Base-by-base conservation (phyloP, 1,139 yeast genomes). In the Debaryomyces robertsiae region DNA sequence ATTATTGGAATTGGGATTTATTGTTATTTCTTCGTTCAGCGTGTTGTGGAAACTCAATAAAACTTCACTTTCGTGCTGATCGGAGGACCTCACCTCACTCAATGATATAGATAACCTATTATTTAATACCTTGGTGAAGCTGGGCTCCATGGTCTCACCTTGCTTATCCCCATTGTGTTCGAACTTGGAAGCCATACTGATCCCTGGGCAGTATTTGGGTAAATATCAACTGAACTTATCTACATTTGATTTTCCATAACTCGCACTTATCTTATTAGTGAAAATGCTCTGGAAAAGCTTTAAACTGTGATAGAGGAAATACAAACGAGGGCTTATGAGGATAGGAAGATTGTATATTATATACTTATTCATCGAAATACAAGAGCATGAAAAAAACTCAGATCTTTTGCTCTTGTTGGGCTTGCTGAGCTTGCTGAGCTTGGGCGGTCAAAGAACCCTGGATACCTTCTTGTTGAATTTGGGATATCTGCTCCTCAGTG, bases 391-490 rank as follows among this genome's bases (percentile, higher is more conserved):
- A 19, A 7, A 7, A 6, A 19, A 19, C 22, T 19, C 22, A 19
- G 7, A 5, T 19, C 22, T 19, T 19, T 19, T 19, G 22, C 27
- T 33, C 36, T 11, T 15, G 30, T 15, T 33, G 17, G n/a, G 36
- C 5, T 33, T 33, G 36, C 32, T 49, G 50, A 32, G 50, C 51
- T 39, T 33, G 42, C 32, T 49, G 50, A 32, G 50, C 51, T 39
- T 33, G 42, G 37, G n/a, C 38, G 40, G 18, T 13, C 13, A 46
- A 35, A 10, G 59, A 64, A 14, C 63, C 63, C 42, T 58, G 66
- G 35, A 60, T 61, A 13, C 65, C 65, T 39, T 61, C 64, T 40
- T 61, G 65, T 43, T 61, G 65, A 36, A 61, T 57, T 39, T 63
- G 65, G 30, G 61, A 57, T 38, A 63, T 43, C 39, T 62, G 63